phyloP scores from a whole-genome alignment of 106 monocot genomes.

The Dactylorhiza incarnata region DNA sequence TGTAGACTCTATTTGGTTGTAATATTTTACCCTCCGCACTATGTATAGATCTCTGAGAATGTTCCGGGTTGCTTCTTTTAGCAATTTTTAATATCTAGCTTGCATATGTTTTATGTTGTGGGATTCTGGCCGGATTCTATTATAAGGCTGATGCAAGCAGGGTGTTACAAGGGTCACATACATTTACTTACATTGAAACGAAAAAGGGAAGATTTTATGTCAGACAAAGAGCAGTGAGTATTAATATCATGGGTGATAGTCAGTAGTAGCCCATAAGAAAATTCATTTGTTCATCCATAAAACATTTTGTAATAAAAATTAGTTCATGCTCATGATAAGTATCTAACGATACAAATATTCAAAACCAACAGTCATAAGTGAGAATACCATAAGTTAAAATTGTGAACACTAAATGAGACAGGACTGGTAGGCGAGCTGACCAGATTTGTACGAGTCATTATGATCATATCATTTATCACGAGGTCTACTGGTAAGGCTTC shows the following conservation, averaged over 20 bases:
- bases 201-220: too few relatives aligned
- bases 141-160: too few relatives aligned
- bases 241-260: not conserved
- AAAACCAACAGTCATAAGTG: not conserved
- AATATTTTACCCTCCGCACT: too few relatives aligned
- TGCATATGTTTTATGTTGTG: too few relatives aligned
- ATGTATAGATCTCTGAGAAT: too few relatives aligned
- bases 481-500: not conserved
- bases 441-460: slow-evolving; percentile 1
- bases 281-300: not conserved
- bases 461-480: not conserved
- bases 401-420: not conserved
- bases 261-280: not conserved
- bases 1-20: too few relatives aligned
- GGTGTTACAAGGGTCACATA: too few relatives aligned
- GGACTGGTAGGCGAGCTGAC: slow-evolving; percentile 12
- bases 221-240: not conserved
- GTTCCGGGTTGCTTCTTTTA: too few relatives aligned
- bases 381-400: not conserved
- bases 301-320: not conserved
- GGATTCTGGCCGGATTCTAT: too few relatives aligned
- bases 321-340: not conserved
- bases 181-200: too few relatives aligned
- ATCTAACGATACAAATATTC: too few relatives aligned
- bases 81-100: too few relatives aligned